phyloP scores from a whole-genome alignment of 1,284 basidiomycete genomes.

The Cryptococcus wingfieldii region DNA sequence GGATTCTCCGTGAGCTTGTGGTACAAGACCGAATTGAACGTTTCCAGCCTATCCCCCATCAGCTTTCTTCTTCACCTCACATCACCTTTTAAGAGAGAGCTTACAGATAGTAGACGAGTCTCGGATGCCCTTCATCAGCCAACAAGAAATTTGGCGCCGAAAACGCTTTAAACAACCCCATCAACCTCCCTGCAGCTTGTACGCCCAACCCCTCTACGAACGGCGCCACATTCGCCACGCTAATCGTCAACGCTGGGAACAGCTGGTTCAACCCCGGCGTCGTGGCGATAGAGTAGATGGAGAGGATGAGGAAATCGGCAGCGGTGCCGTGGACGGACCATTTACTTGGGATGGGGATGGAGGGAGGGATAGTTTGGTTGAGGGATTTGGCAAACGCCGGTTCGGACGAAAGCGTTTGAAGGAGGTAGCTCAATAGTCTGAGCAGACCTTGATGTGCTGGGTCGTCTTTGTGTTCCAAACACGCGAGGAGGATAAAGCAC shows the following conservation, averaged over 20 bases:
- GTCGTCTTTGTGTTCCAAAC: slow-evolving; percentile 81
- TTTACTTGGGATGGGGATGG: slow-evolving; percentile 64
- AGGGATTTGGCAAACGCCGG: slow-evolving; percentile 67
- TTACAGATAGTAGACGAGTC: slow-evolving; percentile 83
- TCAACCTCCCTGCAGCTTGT: slow-evolving; percentile 71
- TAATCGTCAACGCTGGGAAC: slow-evolving; percentile 87
- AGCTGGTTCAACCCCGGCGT: slow-evolving; percentile 79
- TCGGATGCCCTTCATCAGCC: slow-evolving; percentile 87
- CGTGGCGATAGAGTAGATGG: slow-evolving; percentile 83
- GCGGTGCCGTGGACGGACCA: slow-evolving; percentile 69
- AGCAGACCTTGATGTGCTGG: slow-evolving; percentile 89
- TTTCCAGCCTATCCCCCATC: slow-evolving; percentile 57
- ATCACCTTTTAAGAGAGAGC: slow-evolving; percentile 12
- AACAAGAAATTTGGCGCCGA: slow-evolving; percentile 82
- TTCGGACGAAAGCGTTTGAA: slow-evolving; percentile 86
- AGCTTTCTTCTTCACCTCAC: slow-evolving; percentile 2
- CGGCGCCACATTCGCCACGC: slow-evolving; percentile 80
- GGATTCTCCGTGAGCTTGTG: slow-evolving; percentile 69
- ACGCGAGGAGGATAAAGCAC: slow-evolving; percentile 70
- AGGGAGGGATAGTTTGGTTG: slow-evolving; percentile 50
- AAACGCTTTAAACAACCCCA: slow-evolving; percentile 85
- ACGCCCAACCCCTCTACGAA: slow-evolving; percentile 77
- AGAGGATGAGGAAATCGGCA: slow-evolving; percentile 74
- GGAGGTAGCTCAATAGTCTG: slow-evolving; percentile 80
- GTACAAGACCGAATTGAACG: slow-evolving; percentile 77